Base-by-base conservation (phyloP, 2,329 filamentous ascomycete species). In the Diaporthe longicolla region DNA sequence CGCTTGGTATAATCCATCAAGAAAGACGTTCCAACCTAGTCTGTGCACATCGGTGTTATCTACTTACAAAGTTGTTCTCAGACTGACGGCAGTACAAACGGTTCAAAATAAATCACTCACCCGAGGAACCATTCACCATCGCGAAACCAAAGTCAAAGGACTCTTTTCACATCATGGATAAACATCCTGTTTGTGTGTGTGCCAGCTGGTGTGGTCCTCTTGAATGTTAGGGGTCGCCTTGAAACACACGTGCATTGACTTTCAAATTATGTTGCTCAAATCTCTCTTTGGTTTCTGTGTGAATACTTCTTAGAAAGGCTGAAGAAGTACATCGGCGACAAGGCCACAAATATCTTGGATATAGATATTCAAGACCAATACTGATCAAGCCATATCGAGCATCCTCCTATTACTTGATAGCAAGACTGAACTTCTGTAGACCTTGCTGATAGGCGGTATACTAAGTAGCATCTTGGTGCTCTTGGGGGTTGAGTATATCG, bases 391-490 rank as follows among this genome's bases (percentile, higher is more conserved):
- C 4, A 65, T 74, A 7, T 71, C 72, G 1, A 71, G 72, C 21
- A 52, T 71, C 29, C 72, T 74, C 29, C 19, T 74, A 8, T 48
- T 74, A 26, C 26, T 45, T 26, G 55, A 48, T 17, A 45, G 32
- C 1, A 59, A 74, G 57, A 40, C 58, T 4, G n/a, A 71, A 29
- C n/a, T 74, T 15, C 48, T 74, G 21, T 48, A 74, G 21, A 71
- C 68, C 13, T 71, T 66, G 15, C 58, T 74, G 13, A 58, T 74
- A 40, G 72, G 72, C 10, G 72, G 66, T 3, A 74, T 74, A 5
- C 68, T 74, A 10, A 71, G 66, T 37, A 71, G 71, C 21, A 74
- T 74, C 10, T 43, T 74, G 10, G 10, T 71, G 7, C 72, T 71
- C 6, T 68, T 74, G 10, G n/a, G 66, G 66, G 29, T 26, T 74